A percentile compares a stretch with the other conserved stretches of the same genome.
Evolutionary conservation across 306 rosid genomes (phyloP).

Genomic region (Glycine soja): DNA sequence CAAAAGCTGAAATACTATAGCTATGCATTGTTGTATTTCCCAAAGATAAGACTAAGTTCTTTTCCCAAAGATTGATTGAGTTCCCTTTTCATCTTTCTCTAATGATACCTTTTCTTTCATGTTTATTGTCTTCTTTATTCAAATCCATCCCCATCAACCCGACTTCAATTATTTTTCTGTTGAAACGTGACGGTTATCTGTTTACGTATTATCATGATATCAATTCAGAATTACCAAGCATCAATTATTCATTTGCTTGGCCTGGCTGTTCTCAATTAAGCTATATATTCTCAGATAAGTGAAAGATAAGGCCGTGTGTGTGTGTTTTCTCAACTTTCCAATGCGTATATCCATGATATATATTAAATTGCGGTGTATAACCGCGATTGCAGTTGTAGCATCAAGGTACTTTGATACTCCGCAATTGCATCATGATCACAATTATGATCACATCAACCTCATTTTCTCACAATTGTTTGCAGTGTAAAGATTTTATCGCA

Average conservation of each 20-base stretch:
- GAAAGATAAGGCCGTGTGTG: not conserved
- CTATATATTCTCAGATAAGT: not conserved
- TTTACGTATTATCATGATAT: not conserved
- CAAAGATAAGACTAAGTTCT: conserved; percentile 10
- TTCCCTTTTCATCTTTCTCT: not conserved
- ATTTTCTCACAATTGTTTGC: no score
- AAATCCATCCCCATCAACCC: conserved; percentile 35
- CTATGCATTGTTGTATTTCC: not conserved
- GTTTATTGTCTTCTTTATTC: conserved; percentile 33
- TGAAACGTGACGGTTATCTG: conserved; percentile 16
- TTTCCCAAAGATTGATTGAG: conserved; percentile 23
- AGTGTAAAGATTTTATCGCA: no score
- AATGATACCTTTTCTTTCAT: not conserved
- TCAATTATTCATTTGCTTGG: conserved; percentile 29
- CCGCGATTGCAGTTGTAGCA: no score
- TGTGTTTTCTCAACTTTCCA: conserved; percentile 19
- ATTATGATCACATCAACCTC: no score
- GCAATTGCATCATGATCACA: no score
- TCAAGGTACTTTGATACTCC: no score
- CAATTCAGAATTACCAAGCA: conserved; percentile 16
- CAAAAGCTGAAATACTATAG: not conserved
- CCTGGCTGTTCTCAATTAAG: not conserved
- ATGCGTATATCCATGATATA: not conserved
- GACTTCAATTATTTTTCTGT: conserved; percentile 43
- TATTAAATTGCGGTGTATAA: no score